Conservation (phyloP, 2,329 filamentous ascomycete species). For the Triangularia setosa region DNA sequence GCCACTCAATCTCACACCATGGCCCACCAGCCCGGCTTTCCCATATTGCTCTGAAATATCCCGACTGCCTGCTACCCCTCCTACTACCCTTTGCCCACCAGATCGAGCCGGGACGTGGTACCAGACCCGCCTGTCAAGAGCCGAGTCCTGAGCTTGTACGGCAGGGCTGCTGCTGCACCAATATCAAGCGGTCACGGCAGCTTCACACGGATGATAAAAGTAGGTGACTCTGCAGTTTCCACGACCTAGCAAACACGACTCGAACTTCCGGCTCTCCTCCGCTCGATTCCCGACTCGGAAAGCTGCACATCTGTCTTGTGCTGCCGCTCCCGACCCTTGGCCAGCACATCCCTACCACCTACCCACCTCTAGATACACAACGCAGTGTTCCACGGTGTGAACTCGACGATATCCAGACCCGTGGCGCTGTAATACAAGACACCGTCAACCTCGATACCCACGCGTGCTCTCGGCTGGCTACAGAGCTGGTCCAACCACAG, state of each 20-base stretch:
- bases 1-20: conserved; percentile 26
- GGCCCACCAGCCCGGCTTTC: conserved; percentile 29
- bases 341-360: conserved; percentile 2
- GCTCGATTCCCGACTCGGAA: background rate
- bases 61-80: conserved; percentile 24
- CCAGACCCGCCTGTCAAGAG: conserved; percentile 20
- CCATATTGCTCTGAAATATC: conserved; percentile 29
- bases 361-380: background rate
- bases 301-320: background rate
- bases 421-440: conserved; percentile 3
- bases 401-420: background rate
- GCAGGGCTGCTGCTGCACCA: conserved; percentile 11
- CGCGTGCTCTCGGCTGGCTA: conserved; percentile 16
- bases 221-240: conserved; percentile 10
- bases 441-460: conserved; percentile 6
- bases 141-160: conserved; percentile 18
- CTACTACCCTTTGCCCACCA: conserved; percentile 6
- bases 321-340: background rate
- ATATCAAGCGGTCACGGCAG: conserved; percentile 4
- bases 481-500: conserved; percentile 6
- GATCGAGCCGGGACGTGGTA: conserved; percentile 15
- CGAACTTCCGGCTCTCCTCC: background rate
- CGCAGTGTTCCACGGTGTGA: conserved; percentile 7
- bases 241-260: conserved; percentile 1
- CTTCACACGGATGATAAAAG: conserved; percentile 13